phyloP scores from a whole-genome alignment of 805 yeast genomes.

The Starmerella geochares region DNA sequence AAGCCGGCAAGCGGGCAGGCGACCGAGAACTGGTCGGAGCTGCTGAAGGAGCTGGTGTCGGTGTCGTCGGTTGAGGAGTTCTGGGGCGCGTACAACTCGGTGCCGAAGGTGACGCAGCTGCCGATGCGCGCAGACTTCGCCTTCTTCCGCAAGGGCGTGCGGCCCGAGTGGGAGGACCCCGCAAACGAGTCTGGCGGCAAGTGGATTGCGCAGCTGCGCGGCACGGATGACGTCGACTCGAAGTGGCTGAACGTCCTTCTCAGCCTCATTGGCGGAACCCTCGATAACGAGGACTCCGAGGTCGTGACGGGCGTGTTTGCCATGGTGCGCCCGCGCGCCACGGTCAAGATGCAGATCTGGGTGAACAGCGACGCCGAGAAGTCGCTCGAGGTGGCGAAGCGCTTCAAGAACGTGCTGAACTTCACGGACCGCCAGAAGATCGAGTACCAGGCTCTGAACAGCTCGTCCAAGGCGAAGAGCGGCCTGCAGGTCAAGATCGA shows the following conservation, averaged over 20 bases:
- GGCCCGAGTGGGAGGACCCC: slow-evolving; percentile 98
- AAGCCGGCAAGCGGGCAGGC: slow-evolving; percentile 65
- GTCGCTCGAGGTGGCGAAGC: slow-evolving; percentile 66
- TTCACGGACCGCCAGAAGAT: slow-evolving; percentile 57
- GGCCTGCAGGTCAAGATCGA: slow-evolving; percentile 21
- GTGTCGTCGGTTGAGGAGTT: slow-evolving; percentile 95
- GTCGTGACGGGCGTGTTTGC: slow-evolving; percentile 92
- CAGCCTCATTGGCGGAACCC: slow-evolving; percentile 89
- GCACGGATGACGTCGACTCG: slow-evolving; percentile 56
- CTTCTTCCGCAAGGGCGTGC: slow-evolving; percentile 82
- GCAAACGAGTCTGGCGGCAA: slow-evolving; percentile 85
- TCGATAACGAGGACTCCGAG: slow-evolving; percentile 65
- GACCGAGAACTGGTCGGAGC: slow-evolving; percentile 81
- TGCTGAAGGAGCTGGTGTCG: slow-evolving; percentile 83
- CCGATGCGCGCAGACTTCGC: slow-evolving; percentile 92
- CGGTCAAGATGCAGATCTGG: slow-evolving; percentile 81
- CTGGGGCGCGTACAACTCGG: slow-evolving; percentile 94
- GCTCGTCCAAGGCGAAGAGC: slow-evolving; percentile 11
- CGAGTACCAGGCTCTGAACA: slow-evolving; percentile 66
- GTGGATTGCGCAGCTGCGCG: slow-evolving; percentile 68
- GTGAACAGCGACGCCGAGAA: slow-evolving; percentile 54
- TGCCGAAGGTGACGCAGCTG: slow-evolving; percentile 82
- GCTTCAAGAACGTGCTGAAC: slow-evolving; percentile 75
- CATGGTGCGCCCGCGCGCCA: slow-evolving; percentile 68
- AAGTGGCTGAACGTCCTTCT: slow-evolving; percentile 68